A percentile compares a stretch with the other conserved stretches of the same genome.
phyloP scores from a whole-genome alignment of 2,329 filamentous ascomycete genomes.

The Trichophaea hybrida region DNA sequence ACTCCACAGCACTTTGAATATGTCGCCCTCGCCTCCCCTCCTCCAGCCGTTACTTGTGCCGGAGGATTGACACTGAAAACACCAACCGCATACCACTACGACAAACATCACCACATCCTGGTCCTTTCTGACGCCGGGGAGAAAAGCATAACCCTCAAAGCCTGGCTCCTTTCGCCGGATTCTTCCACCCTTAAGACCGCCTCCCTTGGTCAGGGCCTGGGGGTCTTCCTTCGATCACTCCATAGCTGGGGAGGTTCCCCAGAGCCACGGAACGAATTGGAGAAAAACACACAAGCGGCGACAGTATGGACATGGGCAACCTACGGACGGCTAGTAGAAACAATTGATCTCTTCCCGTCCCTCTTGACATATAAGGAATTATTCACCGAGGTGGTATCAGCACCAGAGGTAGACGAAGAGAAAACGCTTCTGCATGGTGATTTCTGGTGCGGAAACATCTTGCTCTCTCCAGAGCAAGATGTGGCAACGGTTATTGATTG shows the following conservation, averaged over 20 bases:
- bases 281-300: neutral
- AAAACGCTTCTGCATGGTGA: neutral
- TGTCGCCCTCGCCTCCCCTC: neutral
- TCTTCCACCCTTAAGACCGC: neutral
- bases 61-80: neutral
- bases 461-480: neutral
- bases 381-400: neutral
- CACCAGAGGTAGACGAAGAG: neutral
- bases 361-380: neutral
- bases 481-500: neutral
- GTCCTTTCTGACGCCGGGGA: neutral
- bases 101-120: neutral
- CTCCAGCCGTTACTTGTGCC: neutral
- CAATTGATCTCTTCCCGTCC: neutral
- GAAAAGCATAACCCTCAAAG: neutral
- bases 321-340: neutral
- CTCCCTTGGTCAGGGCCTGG: neutral
- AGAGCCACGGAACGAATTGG: neutral
- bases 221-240: neutral
- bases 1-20: neutral
- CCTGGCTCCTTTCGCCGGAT: neutral
- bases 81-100: neutral
- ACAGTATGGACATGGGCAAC: neutral
- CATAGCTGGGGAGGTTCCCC: neutral
- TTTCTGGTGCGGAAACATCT: conserved; percentile 1